Evolutionary conservation across 2,329 filamentous ascomycete species (phyloP), one percentile per base, ranked within the genome.

Genomic region (Beauveria bassiana): DNA sequence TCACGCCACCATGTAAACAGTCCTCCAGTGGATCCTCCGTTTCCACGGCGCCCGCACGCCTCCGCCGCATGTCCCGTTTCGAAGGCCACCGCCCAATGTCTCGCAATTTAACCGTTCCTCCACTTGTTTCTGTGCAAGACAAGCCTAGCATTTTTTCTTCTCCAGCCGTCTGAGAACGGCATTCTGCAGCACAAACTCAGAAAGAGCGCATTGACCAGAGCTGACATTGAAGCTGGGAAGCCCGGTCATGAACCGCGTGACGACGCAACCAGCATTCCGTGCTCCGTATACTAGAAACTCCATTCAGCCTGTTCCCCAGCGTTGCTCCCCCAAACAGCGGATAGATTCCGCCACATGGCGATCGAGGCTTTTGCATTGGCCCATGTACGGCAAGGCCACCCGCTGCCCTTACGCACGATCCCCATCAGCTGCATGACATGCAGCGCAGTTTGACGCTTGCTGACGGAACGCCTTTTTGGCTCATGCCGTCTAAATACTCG

Each of bases 91-190:
- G 16, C 43, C 22, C 31, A 53, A 45, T 59, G 57, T 60, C 57
- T 60, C 49, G 57, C 57, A 60, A 60, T 60, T 53, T 60, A 53
- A 51, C 24, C 26, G 18, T 38, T n/a, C 49, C 57, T 60, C 57
- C 57, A 60, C 57, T 60, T 60, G 40, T 26, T 38, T 18, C 12
- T 14, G 24, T 34, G 46, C 53, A 20, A 46, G 53, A 46, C 53
- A 46, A 45, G 53, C 20, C 40, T 54, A 42, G 38, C 34, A 38
- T 42, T 22, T 38, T 9, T 14, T 31, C 10, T 40, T 53, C 50
- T 38, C 34, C 31, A 8, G 14, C 51, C 16, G 8, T 22, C 50
- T 38, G 9, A 10, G 16, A 38, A 40, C n/a, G 38, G n/a, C 31
- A 38, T 9, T 28, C 14, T 31, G 47, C 47, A 50, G 34, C 34